Evolutionary conservation across 495 filamentous ascomycete species (phyloP), one percentile per base, ranked within the genome.

Genomic region (Aspergillus conjunctus): DNA sequence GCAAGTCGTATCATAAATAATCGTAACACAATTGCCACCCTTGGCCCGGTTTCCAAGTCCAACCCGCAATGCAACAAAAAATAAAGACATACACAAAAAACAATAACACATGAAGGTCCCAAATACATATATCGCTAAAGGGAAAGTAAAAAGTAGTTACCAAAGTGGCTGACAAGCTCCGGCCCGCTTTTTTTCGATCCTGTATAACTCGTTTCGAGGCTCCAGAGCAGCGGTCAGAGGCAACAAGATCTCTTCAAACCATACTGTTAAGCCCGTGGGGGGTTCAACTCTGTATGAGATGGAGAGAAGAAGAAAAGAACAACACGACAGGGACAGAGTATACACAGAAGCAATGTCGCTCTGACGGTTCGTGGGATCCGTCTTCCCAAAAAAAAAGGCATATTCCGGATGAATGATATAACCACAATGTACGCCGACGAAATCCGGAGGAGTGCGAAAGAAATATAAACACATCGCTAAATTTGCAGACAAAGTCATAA

Each of bases 391-490:
- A 55, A 60, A 33, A 41, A 54, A 48, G 39, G 39, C 9, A 43
- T 43, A 0, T 41, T 26, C 54, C 51, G 45, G 46, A 41, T 49
- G 46, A 22, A 53, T 53, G 17, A 59, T 54, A 52, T 54, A 52
- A 59, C 32, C 54, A 60, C 10, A 61, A 48, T 54, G 49, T 63
- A 68, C 63, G 63, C 66, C 60, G 63, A 63, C 58, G 44, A 48
- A 60, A 59, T 34, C 63, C 63, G 58, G 63, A 56, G 57, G 44
- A 58, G 50, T 37, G 57, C 48, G 45, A 60, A 59, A 61, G 60
- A 53, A 55, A 60, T 57, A 68, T 62, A 54, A 66, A 58, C 58
- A 62, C 63, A 68, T 63, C 63, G 66, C 63, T 68, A 66, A 68
- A 54, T 66, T 52, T 60, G 55, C 58, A 59, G 39, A 59, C 51